Conservation (phyloP, 768 basidiomycete species). For the Boletales sp. region DNA sequence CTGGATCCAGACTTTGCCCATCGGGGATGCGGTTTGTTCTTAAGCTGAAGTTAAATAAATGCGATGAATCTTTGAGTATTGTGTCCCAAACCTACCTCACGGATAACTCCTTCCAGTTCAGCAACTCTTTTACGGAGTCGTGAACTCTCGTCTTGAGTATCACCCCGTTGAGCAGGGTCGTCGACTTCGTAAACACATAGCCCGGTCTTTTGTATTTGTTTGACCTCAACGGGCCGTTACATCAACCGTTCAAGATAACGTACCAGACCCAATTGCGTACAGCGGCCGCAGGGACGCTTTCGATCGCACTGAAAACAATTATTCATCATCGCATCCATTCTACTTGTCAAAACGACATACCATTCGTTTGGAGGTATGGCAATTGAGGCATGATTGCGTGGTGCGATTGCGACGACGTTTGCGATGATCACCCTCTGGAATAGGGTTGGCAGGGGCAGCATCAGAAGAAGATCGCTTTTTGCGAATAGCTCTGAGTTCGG, state of each 20-base stretch:
- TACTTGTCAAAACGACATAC: conserved; percentile 31
- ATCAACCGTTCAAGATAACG: conserved; percentile 25
- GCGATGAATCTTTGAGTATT: not conserved
- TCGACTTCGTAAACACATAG: conserved; percentile 84
- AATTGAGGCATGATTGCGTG: conserved; percentile 71
- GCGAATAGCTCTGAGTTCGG: conserved; percentile 21
- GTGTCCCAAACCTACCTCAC: conserved; percentile 49
- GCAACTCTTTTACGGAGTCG: conserved; percentile 72
- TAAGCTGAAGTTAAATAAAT: conserved; percentile 41
- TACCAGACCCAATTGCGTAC: conserved; percentile 39
- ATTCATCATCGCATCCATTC: not conserved
- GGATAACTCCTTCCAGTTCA: conserved; percentile 79
- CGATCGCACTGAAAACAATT: conserved; percentile 38
- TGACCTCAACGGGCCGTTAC: conserved; percentile 14
- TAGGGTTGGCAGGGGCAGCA: conserved; percentile 23
- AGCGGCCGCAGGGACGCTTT: conserved; percentile 46
- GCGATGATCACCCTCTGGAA: conserved; percentile 51
- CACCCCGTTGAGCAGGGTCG: conserved; percentile 57
- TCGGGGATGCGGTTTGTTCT: conserved; percentile 69
- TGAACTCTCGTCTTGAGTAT: conserved; percentile 56
- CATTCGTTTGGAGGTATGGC: conserved; percentile 73
- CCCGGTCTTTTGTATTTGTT: conserved; percentile 50
- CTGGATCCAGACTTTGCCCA: conserved; percentile 40
- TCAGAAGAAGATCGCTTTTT: conserved; percentile 31
- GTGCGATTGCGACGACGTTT: conserved; percentile 68